phyloP scores from a whole-genome alignment of 2,329 filamentous ascomycete species.

The Fusarium abutilonis region DNA sequence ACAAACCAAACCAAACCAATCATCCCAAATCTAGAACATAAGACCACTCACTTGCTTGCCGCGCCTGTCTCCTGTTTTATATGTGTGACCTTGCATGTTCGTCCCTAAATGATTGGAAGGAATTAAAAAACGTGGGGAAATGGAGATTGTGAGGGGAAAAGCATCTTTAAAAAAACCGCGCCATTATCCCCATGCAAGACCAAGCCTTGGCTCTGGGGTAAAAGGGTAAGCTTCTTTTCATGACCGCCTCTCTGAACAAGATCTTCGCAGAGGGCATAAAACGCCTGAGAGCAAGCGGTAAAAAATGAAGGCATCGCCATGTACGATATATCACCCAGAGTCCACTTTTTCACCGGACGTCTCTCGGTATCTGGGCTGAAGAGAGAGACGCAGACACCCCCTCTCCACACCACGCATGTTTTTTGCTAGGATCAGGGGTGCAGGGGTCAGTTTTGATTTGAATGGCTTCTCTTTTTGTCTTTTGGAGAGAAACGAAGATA shows the following conservation, averaged over 20 bases:
- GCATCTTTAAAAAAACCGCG: constrained; percentile 28
- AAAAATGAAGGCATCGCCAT: constrained; percentile 34
- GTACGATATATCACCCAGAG: constrained; percentile 9
- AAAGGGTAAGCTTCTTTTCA: background rate
- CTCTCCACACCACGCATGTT: background rate
- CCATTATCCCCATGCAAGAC: constrained; percentile 39
- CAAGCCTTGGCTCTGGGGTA: constrained; percentile 32
- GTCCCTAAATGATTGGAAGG: constrained; percentile 3
- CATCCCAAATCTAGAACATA: constrained; percentile 7
- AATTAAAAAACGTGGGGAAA: constrained; percentile 43
- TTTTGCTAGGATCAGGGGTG: constrained; percentile 3
- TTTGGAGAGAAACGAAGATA: background rate
- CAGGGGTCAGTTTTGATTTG: constrained; percentile 8
- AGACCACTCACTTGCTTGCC: constrained; percentile 31
- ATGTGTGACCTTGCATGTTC: constrained; percentile 14
- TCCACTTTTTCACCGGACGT: constrained; percentile 41
- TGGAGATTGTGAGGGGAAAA: constrained; percentile 38
- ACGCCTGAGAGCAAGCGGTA: constrained; percentile 24
- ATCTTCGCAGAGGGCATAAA: constrained; percentile 15
- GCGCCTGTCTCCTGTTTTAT: constrained; percentile 14
- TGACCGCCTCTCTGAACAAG: background rate
- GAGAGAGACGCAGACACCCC: background rate
- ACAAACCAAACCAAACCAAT: background rate
- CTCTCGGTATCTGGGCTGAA: constrained; percentile 37
- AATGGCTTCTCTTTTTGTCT: constrained; percentile 25